phyloP scores from a whole-genome alignment of 176 grass and related monocot species.

The Eremochloa ophiuroides region DNA sequence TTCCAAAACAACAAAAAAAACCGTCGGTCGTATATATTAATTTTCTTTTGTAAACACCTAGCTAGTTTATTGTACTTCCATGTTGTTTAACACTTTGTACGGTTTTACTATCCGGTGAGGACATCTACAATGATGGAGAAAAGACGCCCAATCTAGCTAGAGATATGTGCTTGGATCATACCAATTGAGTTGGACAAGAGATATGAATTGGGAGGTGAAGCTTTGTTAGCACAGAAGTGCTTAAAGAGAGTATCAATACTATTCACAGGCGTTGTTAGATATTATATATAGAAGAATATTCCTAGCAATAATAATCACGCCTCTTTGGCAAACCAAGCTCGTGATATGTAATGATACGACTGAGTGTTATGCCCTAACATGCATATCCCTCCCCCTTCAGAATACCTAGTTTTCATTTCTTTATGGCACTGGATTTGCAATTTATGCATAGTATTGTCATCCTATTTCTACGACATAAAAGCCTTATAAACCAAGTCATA shows the following conservation, averaged over 20 bases:
- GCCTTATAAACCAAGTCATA: no score
- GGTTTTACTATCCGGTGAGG: not conserved
- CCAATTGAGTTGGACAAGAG: not conserved
- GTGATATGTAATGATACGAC: not conserved
- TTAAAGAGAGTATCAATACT: not conserved
- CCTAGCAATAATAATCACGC: not conserved
- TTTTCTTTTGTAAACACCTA: not conserved
- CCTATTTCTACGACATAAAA: no score
- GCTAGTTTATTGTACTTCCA: not conserved
- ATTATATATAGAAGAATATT: constrained; percentile 32
- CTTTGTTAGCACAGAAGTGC: not conserved
- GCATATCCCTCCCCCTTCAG: not conserved
- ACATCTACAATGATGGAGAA: not conserved
- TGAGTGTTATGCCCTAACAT: not conserved
- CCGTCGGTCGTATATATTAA: not conserved
- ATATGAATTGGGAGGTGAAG: not conserved
- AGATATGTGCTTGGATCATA: not conserved
- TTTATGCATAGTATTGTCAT: no score
- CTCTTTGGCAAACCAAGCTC: not conserved
- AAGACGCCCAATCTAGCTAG: not conserved
- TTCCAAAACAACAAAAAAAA: not conserved
- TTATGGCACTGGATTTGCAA: no score
- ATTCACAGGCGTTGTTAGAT: not conserved
- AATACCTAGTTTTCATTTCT: not conserved
- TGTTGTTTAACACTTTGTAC: not conserved